These are phyloP conservation scores for Aspergillus arachidicola DNA, from an alignment of 2,329 filamentous ascomycete species.

Conservation along the genomic window DNA sequence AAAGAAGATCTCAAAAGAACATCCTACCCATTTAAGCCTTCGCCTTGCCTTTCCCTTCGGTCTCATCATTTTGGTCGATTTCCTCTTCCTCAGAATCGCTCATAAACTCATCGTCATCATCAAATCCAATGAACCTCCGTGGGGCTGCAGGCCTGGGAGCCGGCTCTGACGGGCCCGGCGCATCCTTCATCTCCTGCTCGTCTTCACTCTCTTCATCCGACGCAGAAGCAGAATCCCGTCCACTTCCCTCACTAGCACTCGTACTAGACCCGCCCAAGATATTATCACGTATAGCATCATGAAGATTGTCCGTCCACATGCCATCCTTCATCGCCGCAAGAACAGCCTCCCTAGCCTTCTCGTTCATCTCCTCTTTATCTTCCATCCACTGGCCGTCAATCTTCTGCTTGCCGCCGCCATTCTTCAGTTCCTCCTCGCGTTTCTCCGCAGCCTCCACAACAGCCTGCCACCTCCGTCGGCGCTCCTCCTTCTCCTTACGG, in stretches of 20 bases:
- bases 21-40: constrained; percentile 28
- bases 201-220: constrained; percentile 42
- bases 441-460: constrained; percentile 83
- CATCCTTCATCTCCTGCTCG: constrained; percentile 37
- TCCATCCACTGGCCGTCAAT: constrained; percentile 94
- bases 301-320: constrained; percentile 46
- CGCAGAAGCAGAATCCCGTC: constrained; percentile 32
- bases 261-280: constrained; percentile 40
- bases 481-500: constrained; percentile 84
- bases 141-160: constrained; percentile 30
- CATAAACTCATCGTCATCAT: constrained; percentile 52
- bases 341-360: constrained; percentile 78
- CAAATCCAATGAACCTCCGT: constrained; percentile 49
- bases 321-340: constrained; percentile 70
- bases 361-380: constrained; percentile 85
- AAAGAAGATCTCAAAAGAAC: constrained; percentile 3
- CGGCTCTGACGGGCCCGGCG: constrained; percentile 30
- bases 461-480: constrained; percentile 79
- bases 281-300: constrained; percentile 36
- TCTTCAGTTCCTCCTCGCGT: constrained; percentile 79
- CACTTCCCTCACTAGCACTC: constrained; percentile 44
- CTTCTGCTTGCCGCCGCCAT: constrained; percentile 66
- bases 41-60: constrained; percentile 39
- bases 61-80: constrained; percentile 23
- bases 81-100: constrained; percentile 46